Evolutionary conservation across 176 grass and related monocot species (phyloP).

Genomic region (sorghum (Sorghum bicolor)): DNA sequence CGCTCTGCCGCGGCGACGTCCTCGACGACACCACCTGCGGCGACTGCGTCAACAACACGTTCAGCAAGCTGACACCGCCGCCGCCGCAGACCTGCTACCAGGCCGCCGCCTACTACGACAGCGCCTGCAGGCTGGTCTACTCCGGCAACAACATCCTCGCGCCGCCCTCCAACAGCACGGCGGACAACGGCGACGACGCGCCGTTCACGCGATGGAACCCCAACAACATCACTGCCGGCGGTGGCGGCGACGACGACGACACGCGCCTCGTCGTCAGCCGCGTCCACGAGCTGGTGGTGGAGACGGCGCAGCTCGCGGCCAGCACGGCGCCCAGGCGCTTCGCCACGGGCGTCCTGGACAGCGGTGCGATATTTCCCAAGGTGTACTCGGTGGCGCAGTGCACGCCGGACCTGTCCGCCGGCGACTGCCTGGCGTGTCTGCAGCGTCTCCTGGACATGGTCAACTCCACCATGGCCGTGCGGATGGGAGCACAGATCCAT

Average conservation of each 20-base stretch:
- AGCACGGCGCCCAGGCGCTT: neutral
- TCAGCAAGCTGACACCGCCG: neutral
- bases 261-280: neutral
- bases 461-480: neutral
- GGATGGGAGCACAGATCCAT: conserved; percentile 1
- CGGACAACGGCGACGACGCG: neutral
- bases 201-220: neutral
- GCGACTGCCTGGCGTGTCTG: neutral
- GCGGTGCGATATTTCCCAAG: neutral
- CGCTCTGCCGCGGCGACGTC: conserved; percentile 41
- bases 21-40: neutral
- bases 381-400: conserved; percentile 16
- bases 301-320: neutral
- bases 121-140: neutral
- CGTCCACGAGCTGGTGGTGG: neutral
- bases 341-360: neutral
- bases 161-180: neutral
- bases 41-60: neutral
- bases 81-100: neutral
- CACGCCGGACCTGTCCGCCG: conserved; percentile 23
- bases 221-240: neutral
- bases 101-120: neutral
- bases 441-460: neutral
- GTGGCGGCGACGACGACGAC: neutral
- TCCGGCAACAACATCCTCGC: neutral